Percentiles rank a stretch among this genome's conserved stretches.
These are phyloP conservation scores for Penicillium robsamsonii DNA, from an alignment of 495 filamentous ascomycete species.

Conservation along the genomic window DNA sequence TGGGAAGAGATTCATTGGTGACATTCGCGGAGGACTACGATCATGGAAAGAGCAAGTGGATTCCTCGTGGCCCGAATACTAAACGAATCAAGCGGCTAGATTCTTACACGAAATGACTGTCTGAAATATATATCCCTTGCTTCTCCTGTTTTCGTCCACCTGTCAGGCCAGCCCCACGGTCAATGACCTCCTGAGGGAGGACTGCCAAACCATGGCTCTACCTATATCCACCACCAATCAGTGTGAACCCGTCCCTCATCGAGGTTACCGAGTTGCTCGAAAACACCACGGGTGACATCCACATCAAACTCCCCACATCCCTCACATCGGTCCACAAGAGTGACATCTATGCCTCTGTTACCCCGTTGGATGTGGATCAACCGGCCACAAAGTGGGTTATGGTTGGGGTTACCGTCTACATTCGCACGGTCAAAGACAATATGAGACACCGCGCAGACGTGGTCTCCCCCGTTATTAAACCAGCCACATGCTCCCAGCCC, in stretches of 20 bases:
- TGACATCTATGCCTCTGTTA: constrained; percentile 60
- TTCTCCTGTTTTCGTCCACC: neutral
- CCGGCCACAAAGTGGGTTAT: constrained; percentile 67
- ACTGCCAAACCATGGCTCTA: constrained; percentile 18
- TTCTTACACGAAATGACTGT: neutral
- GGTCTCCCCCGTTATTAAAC: constrained; percentile 47
- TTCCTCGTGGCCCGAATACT: constrained; percentile 64
- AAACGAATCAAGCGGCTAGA: neutral
- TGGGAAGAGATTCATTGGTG: constrained; percentile 62
- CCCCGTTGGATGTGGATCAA: constrained; percentile 56
- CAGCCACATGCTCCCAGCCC: constrained; percentile 71
- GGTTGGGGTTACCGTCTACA: constrained; percentile 59
- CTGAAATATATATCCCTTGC: neutral
- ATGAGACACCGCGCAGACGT: constrained; percentile 66
- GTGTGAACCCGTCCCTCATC: constrained; percentile 58
- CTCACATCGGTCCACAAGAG: constrained; percentile 71
- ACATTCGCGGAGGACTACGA: constrained; percentile 76
- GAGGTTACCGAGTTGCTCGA: constrained; percentile 56
- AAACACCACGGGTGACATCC: constrained; percentile 62
- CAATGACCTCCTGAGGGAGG: constrained; percentile 1
- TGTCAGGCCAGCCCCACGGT: too few relatives aligned
- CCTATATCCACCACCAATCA: constrained; percentile 65
- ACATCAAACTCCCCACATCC: constrained; percentile 64
- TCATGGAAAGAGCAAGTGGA: constrained; percentile 86
- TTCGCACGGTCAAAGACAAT: constrained; percentile 62